phyloP scores from a whole-genome alignment of 495 filamentous ascomycete genomes.

The Rostrohypoxylon terebratum region DNA sequence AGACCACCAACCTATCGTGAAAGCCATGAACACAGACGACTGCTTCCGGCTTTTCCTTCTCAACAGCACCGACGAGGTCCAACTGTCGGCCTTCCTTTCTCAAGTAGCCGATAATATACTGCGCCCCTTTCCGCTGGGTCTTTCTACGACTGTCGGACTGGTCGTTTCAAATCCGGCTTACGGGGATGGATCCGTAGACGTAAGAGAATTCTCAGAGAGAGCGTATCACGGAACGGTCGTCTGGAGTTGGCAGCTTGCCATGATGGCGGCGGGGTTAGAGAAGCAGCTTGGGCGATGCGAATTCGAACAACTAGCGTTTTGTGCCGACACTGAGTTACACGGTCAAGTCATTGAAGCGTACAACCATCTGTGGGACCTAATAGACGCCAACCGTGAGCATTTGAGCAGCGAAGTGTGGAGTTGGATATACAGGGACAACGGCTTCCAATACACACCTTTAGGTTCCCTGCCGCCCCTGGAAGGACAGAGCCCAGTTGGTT shows the following conservation, averaged over 20 bases:
- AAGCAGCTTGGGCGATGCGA: constrained; percentile 61
- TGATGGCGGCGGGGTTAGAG: constrained; percentile 71
- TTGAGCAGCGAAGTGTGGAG: constrained; percentile 73
- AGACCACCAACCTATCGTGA: constrained; percentile 62
- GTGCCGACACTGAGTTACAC: constrained; percentile 58
- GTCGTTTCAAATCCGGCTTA: constrained; percentile 73
- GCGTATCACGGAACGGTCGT: constrained; percentile 76
- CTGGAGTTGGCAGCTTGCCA: constrained; percentile 73
- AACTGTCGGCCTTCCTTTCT: constrained; percentile 67
- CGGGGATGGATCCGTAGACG: constrained; percentile 60
- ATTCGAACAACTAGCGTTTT: constrained; percentile 58
- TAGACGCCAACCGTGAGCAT: constrained; percentile 64
- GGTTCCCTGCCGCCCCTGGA: constrained; percentile 65
- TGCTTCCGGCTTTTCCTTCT: constrained; percentile 73
- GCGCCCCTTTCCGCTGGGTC: constrained; percentile 68
- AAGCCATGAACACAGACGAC: constrained; percentile 73
- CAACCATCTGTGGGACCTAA: constrained; percentile 69
- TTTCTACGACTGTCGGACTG: constrained; percentile 67
- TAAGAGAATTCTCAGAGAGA: constrained; percentile 64
- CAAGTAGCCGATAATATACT: constrained; percentile 67
- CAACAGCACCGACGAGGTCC: constrained; percentile 68
- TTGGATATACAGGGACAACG: constrained; percentile 65
- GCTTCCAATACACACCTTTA: constrained; percentile 64
- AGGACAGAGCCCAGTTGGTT: constrained; percentile 55
- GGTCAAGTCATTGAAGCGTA: constrained; percentile 67